Conservation (phyloP, 805 yeast genomes). For the Ogataea nakhonphanomensis region DNA sequence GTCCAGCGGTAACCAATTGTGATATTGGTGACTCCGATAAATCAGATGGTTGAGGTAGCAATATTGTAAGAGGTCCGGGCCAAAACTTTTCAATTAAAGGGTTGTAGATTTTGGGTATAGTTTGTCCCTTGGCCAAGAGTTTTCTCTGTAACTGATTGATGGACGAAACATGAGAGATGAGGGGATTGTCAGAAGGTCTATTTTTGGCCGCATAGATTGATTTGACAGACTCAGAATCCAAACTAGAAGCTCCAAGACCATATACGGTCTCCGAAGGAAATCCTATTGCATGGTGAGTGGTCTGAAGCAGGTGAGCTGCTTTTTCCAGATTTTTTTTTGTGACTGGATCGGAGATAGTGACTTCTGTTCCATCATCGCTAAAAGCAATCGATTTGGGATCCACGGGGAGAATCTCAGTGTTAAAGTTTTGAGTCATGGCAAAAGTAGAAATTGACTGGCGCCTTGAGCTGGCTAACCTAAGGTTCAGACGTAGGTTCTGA, state of each 20-base stretch:
- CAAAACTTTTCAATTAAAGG: conserved; percentile 68
- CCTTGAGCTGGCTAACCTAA: not conserved
- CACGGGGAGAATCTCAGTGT: conserved; percentile 51
- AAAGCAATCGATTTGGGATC: conserved; percentile 52
- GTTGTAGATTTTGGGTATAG: conserved; percentile 66
- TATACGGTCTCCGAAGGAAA: conserved; percentile 98
- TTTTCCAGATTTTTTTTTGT: conserved; percentile 48
- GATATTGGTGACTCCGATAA: conserved; percentile 50
- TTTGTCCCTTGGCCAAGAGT: conserved; percentile 41
- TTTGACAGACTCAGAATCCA: conserved; percentile 66
- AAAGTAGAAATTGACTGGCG: not conserved
- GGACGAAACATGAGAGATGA: conserved; percentile 86
- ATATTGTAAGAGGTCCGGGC: conserved; percentile 95
- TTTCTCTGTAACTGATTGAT: conserved; percentile 62
- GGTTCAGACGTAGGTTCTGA: not conserved
- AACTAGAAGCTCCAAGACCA: conserved; percentile 88
- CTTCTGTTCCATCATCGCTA: conserved; percentile 34
- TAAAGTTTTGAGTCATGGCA: conserved; percentile 1
- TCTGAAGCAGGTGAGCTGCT: conserved; percentile 57
- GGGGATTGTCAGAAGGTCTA: conserved; percentile 93
- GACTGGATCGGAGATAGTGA: conserved; percentile 43
- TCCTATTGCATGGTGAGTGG: conserved; percentile 65
- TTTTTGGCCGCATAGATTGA: conserved; percentile 85
- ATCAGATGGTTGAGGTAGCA: conserved; percentile 55
- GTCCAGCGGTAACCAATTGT: conserved; percentile 76